These are phyloP conservation scores for Cladosporium colombiae DNA, from an alignment of 2,329 filamentous ascomycete genomes.

Conservation along the genomic window DNA sequence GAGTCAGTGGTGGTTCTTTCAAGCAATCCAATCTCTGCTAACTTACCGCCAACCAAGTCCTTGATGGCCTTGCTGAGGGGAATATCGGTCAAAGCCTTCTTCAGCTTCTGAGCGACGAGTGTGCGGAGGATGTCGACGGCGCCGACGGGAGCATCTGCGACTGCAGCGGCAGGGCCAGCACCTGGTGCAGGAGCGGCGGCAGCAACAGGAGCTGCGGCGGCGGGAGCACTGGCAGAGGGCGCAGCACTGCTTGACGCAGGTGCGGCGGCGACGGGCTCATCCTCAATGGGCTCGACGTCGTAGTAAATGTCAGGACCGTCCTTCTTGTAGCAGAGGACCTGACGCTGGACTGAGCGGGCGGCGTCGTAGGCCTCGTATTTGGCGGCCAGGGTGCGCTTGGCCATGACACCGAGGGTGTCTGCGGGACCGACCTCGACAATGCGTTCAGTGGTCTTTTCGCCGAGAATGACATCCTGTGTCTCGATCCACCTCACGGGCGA, in stretches of 20 bases:
- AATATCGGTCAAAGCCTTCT: slow-evolving; percentile 86
- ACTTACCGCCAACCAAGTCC: slow-evolving; percentile 90
- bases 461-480: slow-evolving; percentile 98
- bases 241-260: slow-evolving; percentile 48
- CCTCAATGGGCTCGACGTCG: slow-evolving; percentile 91
- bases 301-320: slow-evolving; percentile 99
- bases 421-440: slow-evolving; percentile 97
- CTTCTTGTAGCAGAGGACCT: slow-evolving; percentile 99
- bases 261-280: slow-evolving; percentile 66
- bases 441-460: slow-evolving; percentile 91
- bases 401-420: slow-evolving; percentile 96
- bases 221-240: slow-evolving; percentile 47
- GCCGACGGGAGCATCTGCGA: slow-evolving; percentile 82
- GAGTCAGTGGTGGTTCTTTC: slow-evolving; percentile 9
- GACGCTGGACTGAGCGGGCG: slow-evolving; percentile 90
- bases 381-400: slow-evolving; percentile 88
- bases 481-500: slow-evolving; percentile 99
- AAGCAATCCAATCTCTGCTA: neutral
- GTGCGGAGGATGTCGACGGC: slow-evolving; percentile 88
- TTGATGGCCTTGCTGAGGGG: slow-evolving; percentile 97
- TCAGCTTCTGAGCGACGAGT: slow-evolving; percentile 93
- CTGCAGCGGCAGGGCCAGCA: slow-evolving; percentile 81
- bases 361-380: slow-evolving; percentile 99
- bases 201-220: slow-evolving; percentile 56
- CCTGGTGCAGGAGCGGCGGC: slow-evolving; percentile 62